Base-by-base conservation (phyloP, 495 filamentous ascomycete species). In the Zalerion maritima region DNA sequence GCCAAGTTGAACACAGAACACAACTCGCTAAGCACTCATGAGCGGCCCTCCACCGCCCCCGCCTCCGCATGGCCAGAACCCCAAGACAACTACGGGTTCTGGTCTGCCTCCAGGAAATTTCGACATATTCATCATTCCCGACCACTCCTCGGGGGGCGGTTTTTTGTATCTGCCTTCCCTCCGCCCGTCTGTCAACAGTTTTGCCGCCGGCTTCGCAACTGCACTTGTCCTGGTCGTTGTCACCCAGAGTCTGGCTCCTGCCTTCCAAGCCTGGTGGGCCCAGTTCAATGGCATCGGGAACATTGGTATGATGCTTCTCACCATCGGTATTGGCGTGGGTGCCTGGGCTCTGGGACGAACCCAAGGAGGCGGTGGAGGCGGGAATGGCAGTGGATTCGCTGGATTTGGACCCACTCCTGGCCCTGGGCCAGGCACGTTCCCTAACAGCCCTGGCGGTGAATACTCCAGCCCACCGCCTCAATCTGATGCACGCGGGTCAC, bases 81-180 rank as follows among this genome's bases (percentile, higher is more conserved):
- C 75, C 29, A 62, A 74, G 41, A 54, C 49, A 56, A 34, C 34
- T 38, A 31, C 62, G 22, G 59, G 59, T 23, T 47, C 54, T 6
- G 78, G 73, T 31, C 62, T 91, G 2, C 84, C 82, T 0, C 55
- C 71, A 0, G 82, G 84, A 17, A 84, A 85, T 47, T 96, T 91
- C 58, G 87, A 96, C 55, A 91, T 94, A 55, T 94, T 94, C 57
- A 76, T 97, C 41, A 84, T 97, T 34, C 87, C 89, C 2, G 81
- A 81, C n/a, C 82, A 94, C 46, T 85, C 84, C 6, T 68, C 86
- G 8, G 89, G 89, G 35, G 68, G 72, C 0, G 89, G 89, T 7
- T 94, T 97, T 49, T 58, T 97, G 6, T 97, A 97, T 52, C 71
- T 97, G 14, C 89, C 89, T 0, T 94, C 82, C 0, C 50, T 97